Base-by-base conservation (phyloP, 352 stramenopile species). In the Pythium periplocum region DNA sequence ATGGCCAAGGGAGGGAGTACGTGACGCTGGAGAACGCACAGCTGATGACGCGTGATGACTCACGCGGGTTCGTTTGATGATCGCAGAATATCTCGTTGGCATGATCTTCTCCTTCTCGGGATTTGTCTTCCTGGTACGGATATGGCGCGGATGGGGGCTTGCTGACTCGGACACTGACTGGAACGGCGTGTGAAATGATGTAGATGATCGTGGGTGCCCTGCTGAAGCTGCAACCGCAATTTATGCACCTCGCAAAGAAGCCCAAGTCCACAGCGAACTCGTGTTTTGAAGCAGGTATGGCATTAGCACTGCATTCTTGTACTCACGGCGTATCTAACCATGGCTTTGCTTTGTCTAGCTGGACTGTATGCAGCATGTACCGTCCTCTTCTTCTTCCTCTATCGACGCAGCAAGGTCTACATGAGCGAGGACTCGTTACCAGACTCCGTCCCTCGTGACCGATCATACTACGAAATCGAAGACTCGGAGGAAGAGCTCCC, bases 21-120 rank as follows among this genome's bases (percentile, higher is more conserved):
- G 59, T 46, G n/a, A 1, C 43, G 2, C 30, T 35, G 12, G 45
- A 36, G 45, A 3, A 38, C 50, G 17, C 6, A 40, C 1, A 40
- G 3, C 34, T 46, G 36, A 30, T 31, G 33, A 2, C 10, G 50
- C 39, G 6, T 49, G 41, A 35, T 33, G 36, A 12, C n/a, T 36
- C 48, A 45, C 34, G 46, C 34, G 30, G 17, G 10, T 39, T 34
- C 31, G 8, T 51, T 4, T 38, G 32, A 26, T 41, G 4, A 26
- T 10, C 51, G 36, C 50, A 93, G 83, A 65, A 38, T 88, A 86
- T 53, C 65, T 93, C 33, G 87, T 75, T 42, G 81, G 79, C 55
- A 80, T 79, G 43, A 90, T 90, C 53, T 86, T 93, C 61, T 78
- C 62, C 53, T 93, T 93, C 55, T 57, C 75, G 0, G 83, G 83